phyloP scores from a whole-genome alignment of 208 protist species.

The Wallacemonas sp. region DNA sequence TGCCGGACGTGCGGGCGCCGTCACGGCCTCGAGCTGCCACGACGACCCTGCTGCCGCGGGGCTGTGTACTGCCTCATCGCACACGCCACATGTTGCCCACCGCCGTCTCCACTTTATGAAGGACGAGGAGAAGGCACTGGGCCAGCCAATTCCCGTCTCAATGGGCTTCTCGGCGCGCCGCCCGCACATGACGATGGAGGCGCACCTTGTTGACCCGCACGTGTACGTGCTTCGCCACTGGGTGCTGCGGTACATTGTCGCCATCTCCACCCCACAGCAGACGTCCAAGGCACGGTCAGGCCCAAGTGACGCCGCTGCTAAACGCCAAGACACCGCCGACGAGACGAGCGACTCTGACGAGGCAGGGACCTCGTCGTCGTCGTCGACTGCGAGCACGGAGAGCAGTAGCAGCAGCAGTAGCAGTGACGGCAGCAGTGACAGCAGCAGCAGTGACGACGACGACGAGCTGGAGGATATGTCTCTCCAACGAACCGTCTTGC shows the following conservation, averaged over 20 bases:
- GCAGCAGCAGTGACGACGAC: background rate
- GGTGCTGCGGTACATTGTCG: conserved; percentile 70
- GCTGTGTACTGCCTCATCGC: no score
- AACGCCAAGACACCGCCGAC: background rate
- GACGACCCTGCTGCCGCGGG: no score
- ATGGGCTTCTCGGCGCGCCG: conserved; percentile 65
- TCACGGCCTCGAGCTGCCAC: background rate
- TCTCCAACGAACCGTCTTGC: conserved; percentile 31
- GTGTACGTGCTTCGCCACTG: conserved; percentile 73
- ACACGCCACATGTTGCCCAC: conserved; percentile 20
- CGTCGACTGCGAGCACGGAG: background rate
- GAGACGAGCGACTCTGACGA: background rate
- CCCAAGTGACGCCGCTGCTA: background rate
- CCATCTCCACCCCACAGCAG: background rate
- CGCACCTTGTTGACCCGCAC: conserved; percentile 66
- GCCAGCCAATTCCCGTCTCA: conserved; percentile 33
- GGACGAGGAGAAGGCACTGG: conserved; percentile 41
- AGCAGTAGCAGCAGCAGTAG: background rate
- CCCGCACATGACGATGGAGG: conserved; percentile 63
- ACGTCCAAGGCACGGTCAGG: background rate
- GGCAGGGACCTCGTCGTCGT: background rate
- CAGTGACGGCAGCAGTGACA: background rate
- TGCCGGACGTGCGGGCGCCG: background rate
- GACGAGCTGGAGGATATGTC: conserved; percentile 13
- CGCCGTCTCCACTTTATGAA: conserved; percentile 71